phyloP scores from a whole-genome alignment of 768 basidiomycete species.

The Paxillus ammoniavirescens region DNA sequence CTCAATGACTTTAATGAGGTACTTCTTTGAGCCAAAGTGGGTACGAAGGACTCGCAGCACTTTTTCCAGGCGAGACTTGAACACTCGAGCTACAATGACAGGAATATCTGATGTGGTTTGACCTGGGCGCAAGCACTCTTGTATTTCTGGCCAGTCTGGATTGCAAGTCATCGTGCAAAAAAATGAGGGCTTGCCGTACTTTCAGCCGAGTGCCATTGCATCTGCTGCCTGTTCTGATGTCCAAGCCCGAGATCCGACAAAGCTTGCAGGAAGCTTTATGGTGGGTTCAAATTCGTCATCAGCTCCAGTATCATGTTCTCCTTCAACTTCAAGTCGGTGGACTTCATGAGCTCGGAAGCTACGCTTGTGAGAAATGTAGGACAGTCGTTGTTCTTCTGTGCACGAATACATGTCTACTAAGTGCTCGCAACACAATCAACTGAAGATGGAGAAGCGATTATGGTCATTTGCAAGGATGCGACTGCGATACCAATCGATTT shows the following conservation, averaged over 20 bases:
- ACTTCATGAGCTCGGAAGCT: not conserved
- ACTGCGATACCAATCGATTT: conserved; percentile 34
- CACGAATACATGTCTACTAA: conserved; percentile 39
- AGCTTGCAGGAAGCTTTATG: conserved; percentile 27
- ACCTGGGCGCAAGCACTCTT: conserved; percentile 25
- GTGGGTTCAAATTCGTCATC: conserved; percentile 27
- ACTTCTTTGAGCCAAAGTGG: conserved; percentile 28
- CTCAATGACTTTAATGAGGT: conserved; percentile 36
- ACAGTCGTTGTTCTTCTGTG: conserved; percentile 30
- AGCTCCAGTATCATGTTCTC: conserved; percentile 21
- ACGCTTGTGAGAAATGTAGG: conserved; percentile 31
- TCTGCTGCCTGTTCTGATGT: conserved; percentile 38
- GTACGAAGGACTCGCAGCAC: conserved; percentile 24
- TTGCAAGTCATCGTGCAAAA: conserved; percentile 44
- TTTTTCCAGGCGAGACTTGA: conserved; percentile 28
- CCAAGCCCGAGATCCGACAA: conserved; percentile 36
- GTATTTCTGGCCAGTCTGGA: conserved; percentile 33
- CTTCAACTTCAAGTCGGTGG: not conserved
- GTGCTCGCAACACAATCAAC: conserved; percentile 34
- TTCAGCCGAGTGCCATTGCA: conserved; percentile 32
- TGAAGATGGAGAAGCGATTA: conserved; percentile 33
- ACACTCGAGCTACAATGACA: conserved; percentile 34
- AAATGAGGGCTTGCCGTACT: conserved; percentile 30
- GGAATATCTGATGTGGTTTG: conserved; percentile 37
- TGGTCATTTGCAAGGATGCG: conserved; percentile 32